Percentiles rank a stretch among this genome's conserved stretches.
Evolutionary conservation across 176 grass and related monocot species (phyloP).

Genomic region (Zoysia pacifica): DNA sequence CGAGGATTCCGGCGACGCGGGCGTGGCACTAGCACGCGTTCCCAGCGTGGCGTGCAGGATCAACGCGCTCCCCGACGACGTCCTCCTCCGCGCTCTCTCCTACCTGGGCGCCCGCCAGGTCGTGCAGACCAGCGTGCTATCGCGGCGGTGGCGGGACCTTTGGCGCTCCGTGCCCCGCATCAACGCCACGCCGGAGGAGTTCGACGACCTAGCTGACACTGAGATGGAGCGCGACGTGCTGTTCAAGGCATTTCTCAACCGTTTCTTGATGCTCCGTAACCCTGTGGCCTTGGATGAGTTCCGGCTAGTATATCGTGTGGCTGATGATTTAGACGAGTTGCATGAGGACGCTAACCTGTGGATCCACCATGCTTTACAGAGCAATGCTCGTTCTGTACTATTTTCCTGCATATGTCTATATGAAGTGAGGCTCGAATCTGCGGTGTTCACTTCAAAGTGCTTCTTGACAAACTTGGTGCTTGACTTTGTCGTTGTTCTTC

Average conservation of each 20-base stretch:
- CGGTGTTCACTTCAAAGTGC: neutral
- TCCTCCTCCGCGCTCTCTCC: slow-evolving; percentile 16
- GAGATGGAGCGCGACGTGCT: neutral
- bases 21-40: neutral
- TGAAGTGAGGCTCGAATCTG: neutral
- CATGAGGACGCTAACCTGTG: neutral
- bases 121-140: slow-evolving; percentile 8
- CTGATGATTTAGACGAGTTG: neutral
- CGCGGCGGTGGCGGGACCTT: slow-evolving; percentile 32
- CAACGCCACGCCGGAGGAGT: neutral
- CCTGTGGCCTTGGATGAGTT: neutral
- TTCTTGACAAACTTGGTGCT: neutral
- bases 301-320: neutral
- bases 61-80: neutral
- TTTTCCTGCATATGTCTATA: too few species aligned
- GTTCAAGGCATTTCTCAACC: slow-evolving; percentile 32
- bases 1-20: neutral
- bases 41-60: neutral
- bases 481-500: accelerated
- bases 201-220: neutral
- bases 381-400: neutral
- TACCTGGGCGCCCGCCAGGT: neutral
- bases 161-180: slow-evolving; percentile 21
- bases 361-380: slow-evolving; percentile 24
- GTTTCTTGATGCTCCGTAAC: slow-evolving; percentile 22